Percentiles rank a stretch among this genome's conserved stretches.
Conservation (phyloP, 1,139 yeast species). For the Candida albicans region DNA sequence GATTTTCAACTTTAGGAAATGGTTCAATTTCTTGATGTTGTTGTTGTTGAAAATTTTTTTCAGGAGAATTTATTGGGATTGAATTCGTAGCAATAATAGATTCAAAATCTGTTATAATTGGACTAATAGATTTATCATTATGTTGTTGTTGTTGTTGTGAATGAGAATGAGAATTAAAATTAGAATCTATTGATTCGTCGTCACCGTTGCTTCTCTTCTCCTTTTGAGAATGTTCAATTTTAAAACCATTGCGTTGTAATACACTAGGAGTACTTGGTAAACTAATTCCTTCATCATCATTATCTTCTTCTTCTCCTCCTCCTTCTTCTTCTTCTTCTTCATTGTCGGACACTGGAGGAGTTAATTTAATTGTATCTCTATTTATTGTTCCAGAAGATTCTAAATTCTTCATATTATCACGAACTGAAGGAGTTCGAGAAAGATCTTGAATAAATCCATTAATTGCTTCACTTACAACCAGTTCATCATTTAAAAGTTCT, state of each 20-base stretch:
- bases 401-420: conserved; percentile 11
- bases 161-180: no score
- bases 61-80: background rate
- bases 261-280: background rate
- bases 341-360: conserved; percentile 25
- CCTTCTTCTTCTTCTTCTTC: conserved; percentile 12
- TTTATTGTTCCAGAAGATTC: conserved; percentile 7
- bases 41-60: no score
- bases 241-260: no score
- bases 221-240: no score
- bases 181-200: no score
- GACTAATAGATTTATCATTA: background rate
- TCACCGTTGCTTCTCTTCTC: no score
- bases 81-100: conserved; percentile 8
- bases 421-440: conserved; percentile 15
- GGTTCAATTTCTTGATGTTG: conserved; percentile 12
- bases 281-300: background rate
- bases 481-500: background rate
- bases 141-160: no score
- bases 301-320: background rate
- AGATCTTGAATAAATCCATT: conserved; percentile 15
- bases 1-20: conserved; percentile 13
- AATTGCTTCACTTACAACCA: conserved; percentile 11
- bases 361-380: conserved; percentile 15
- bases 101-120: background rate